These are phyloP conservation scores for Trypanosoma grayi DNA, from an alignment of 208 protist species.

Conservation along the genomic window DNA sequence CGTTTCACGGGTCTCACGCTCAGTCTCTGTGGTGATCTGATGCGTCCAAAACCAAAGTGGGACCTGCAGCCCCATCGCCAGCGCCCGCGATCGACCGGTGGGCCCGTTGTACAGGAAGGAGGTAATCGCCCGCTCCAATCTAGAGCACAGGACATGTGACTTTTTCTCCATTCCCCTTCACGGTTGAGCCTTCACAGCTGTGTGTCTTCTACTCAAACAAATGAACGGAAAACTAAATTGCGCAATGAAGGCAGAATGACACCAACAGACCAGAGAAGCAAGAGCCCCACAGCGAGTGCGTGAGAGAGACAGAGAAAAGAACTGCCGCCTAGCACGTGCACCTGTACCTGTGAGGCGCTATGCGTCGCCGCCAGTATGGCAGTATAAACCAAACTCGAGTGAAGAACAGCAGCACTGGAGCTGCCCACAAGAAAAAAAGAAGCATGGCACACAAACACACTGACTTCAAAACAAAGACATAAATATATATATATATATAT, in stretches of 20 bases:
- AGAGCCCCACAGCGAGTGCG: not conserved
- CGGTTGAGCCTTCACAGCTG: not conserved
- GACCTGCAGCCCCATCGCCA: conserved; percentile 60
- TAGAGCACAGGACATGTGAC: conserved; percentile 4
- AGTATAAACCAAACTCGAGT: no score
- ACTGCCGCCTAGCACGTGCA: no score
- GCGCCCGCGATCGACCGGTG: conserved; percentile 27
- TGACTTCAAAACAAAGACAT: not conserved
- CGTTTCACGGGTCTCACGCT: conserved; percentile 38
- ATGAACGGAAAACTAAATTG: not conserved
- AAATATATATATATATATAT: not conserved
- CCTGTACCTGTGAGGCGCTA: no score
- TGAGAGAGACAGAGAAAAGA: no score
- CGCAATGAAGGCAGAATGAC: not conserved
- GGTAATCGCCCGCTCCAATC: conserved; percentile 59
- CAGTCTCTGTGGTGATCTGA: conserved; percentile 21
- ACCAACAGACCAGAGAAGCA: not conserved
- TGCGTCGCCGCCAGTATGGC: no score
- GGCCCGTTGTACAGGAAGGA: conserved; percentile 54
- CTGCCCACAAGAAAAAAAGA: not conserved
- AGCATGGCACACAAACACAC: not conserved
- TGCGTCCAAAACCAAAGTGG: conserved; percentile 87
- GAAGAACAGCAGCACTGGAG: not conserved
- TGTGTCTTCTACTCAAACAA: not conserved
- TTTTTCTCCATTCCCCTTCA: conserved; percentile 22